These are phyloP conservation scores for Echeveria elegans DNA, from an alignment of 164 flowering plant species.

Conservation along the genomic window DNA sequence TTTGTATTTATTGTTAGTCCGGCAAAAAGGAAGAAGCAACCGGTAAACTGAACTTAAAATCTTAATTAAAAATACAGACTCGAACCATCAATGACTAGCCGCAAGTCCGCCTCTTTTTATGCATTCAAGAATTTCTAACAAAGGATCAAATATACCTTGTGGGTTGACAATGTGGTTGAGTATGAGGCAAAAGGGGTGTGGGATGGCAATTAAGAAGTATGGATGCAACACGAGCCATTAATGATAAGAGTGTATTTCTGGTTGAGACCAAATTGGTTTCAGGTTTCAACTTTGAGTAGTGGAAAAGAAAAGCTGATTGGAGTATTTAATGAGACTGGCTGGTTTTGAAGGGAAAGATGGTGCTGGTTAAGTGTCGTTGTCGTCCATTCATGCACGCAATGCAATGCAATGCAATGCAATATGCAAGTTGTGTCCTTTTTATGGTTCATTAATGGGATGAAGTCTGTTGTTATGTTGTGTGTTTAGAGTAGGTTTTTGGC, in stretches of 20 bases:
- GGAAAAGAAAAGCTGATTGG: not conserved
- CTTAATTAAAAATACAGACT: too few relatives aligned
- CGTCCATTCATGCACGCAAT: not conserved
- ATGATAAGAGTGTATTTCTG: not conserved
- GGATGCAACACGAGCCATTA: not conserved
- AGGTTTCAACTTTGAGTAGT: too few relatives aligned
- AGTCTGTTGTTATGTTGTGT: not conserved
- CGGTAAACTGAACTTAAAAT: too few relatives aligned
- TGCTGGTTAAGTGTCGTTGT: not conserved
- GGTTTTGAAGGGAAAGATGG: not conserved
- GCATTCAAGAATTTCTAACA: too few relatives aligned
- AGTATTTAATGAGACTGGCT: not conserved
- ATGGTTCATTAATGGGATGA: not conserved
- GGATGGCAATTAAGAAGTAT: not conserved
- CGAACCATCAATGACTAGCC: too few relatives aligned
- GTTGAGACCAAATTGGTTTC: not conserved
- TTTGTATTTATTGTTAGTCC: too few relatives aligned
- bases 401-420: too few relatives aligned
- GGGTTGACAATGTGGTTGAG: too few relatives aligned
- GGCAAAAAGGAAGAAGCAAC: too few relatives aligned
- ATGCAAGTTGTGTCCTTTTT: too few relatives aligned
- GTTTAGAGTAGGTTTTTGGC: not conserved
- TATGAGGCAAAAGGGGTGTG: not conserved
- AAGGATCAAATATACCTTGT: too few relatives aligned
- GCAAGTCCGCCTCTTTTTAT: too few relatives aligned